phyloP scores from a whole-genome alignment of 768 basidiomycete species.

The Rhodotorula taiwanensis region DNA sequence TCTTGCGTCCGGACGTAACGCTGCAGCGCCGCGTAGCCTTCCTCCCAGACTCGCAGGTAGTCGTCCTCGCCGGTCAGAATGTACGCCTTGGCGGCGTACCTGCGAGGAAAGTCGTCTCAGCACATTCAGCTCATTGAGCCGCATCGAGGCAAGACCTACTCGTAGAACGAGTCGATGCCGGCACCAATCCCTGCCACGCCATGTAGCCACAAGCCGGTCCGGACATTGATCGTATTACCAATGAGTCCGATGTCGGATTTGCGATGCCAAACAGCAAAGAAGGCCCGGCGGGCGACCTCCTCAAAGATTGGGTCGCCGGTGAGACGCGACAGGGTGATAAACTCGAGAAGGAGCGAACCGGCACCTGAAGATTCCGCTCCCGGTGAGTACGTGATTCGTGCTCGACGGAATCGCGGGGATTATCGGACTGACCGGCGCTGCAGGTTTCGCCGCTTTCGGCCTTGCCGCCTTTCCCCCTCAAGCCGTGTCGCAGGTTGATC shows the following conservation, averaged over 20 bases:
- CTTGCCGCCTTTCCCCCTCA: constrained; percentile 19
- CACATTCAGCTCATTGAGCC: too few relatives aligned
- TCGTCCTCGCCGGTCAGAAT: constrained; percentile 65
- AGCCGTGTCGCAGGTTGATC: constrained; percentile 48
- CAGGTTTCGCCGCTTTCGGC: constrained; percentile 30
- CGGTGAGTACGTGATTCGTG: constrained; percentile 53
- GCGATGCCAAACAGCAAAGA: constrained; percentile 89
- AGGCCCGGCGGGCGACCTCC: constrained; percentile 77
- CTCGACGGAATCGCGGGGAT: not conserved
- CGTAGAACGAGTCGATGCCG: constrained; percentile 91
- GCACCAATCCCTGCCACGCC: constrained; percentile 72
- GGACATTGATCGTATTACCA: constrained; percentile 77
- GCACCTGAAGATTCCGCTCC: constrained; percentile 92
- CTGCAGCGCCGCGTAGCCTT: constrained; percentile 77
- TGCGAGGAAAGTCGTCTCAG: too few relatives aligned
- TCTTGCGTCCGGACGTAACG: constrained; percentile 71
- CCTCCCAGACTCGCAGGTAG: constrained; percentile 77
- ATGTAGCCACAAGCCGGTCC: constrained; percentile 34
- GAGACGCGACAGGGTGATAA: constrained; percentile 82
- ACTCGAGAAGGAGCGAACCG: constrained; percentile 86
- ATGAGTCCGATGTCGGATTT: constrained; percentile 75
- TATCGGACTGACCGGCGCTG: constrained; percentile 20
- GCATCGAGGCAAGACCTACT: constrained; percentile 46
- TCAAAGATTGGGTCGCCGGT: constrained; percentile 87
- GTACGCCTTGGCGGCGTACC: constrained; percentile 84